Base-by-base conservation (phyloP, 768 basidiomycete species). In the Rhizopogon sp. region DNA sequence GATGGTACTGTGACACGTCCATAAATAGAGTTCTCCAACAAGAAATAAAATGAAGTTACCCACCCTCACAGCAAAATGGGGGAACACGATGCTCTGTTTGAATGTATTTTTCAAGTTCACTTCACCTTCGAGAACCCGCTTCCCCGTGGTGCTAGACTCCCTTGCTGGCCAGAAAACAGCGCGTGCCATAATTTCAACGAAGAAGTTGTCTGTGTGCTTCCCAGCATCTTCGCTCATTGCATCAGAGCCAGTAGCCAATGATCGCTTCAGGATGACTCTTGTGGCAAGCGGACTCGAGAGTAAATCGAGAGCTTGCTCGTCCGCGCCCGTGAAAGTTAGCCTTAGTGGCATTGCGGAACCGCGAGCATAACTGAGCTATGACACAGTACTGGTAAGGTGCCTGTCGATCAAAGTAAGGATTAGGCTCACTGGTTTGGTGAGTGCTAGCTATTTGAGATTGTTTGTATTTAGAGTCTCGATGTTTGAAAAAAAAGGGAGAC, bases 341-440 rank as follows among this genome's bases (percentile, higher is more conserved):
- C 69, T 64, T 7, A 85, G 64, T 8, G 82, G 82, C 5, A 84
- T 72, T 0, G 76, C 73, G 7, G 78, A 76, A 6, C 79, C 80
- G n/a, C 76, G 63, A 11, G 80, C 73, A 63, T 75, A 83, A 5
- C 70, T 74, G 11, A 81, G 69, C 82, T 84, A 55, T 39, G 1
- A 9, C 42, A 39, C 25, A 25, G 25, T 25, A 25, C 41, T 7
- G n/a, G 20, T 53, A 44, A 53, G 9, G 25, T 28, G 31, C 20
- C 13, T 35, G 33, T 17, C 14, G 20, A n/a, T 35, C 28, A 17
- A 13, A 52, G 16, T 22, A 5, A 14, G 20, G 7, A 45, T 35
- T 35, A 5, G 43, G 58, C 70, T 61, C 63, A 78, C 76, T 11
- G 82, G 81, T 39, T 66, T 77, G 16, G 79, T 79, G 31, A 83